Conservation (phyloP, 1,284 basidiomycete species). For the Boletus sp. region DNA sequence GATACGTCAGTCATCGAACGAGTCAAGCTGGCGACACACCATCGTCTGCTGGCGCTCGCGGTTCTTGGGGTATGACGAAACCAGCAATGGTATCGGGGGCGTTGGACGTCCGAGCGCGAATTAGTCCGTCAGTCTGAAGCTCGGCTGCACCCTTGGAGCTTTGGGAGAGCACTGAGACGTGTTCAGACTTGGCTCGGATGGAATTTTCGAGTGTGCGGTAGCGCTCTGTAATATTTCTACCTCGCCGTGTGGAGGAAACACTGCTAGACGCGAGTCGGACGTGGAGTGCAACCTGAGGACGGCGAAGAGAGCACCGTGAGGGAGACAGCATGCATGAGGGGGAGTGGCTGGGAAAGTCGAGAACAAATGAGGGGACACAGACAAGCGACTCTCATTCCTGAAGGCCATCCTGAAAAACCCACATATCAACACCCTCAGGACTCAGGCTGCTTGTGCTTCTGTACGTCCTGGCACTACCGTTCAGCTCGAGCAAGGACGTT, state of each 20-base stretch:
- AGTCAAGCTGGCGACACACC: slow-evolving; percentile 32
- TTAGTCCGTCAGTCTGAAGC: no score
- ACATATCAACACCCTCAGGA: no score
- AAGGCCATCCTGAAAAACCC: no score
- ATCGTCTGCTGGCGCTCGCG: slow-evolving; percentile 58
- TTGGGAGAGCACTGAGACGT: slow-evolving; percentile 27
- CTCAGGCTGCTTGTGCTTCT: no score
- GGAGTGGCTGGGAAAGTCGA: no score
- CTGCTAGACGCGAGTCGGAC: slow-evolving; percentile 13
- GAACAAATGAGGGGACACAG: no score
- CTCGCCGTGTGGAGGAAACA: slow-evolving; percentile 26
- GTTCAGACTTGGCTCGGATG: slow-evolving; percentile 42
- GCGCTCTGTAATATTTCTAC: slow-evolving; percentile 49
- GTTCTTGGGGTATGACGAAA: slow-evolving; percentile 55
- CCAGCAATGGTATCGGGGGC: slow-evolving; percentile 39
- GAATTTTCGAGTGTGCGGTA: slow-evolving; percentile 54
- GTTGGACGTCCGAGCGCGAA: neutral
- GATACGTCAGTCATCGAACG: neutral
- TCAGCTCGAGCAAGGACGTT: no score
- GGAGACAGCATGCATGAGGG: slow-evolving; percentile 18
- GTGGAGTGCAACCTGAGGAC: neutral
- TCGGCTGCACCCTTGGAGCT: neutral
- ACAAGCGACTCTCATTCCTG: no score
- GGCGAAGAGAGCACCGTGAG: slow-evolving; percentile 8
- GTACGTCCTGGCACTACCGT: no score